Evolutionary conservation across 371 early-diverging fungal species (phyloP).

Genomic region (Catenaria anguillulae): DNA sequence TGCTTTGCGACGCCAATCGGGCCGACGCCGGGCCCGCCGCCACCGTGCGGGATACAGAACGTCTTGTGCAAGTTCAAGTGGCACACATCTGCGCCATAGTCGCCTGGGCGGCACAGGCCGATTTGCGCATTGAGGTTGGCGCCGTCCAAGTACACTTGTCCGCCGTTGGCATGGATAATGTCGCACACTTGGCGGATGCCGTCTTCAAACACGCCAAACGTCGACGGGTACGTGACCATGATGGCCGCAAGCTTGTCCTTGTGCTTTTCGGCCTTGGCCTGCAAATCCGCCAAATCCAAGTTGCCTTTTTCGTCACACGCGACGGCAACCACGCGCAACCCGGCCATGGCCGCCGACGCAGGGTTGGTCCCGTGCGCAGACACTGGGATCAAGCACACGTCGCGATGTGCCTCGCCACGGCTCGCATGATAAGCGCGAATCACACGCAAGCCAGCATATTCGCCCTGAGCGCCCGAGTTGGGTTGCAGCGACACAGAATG

Average conservation of each 20-base stretch:
- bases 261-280: slow-evolving; percentile 70
- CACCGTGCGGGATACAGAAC: slow-evolving; percentile 95
- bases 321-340: slow-evolving; percentile 80
- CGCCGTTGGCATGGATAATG: slow-evolving; percentile 76
- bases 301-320: slow-evolving; percentile 81
- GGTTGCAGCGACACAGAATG: slow-evolving; percentile 85
- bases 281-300: slow-evolving; percentile 75
- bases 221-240: slow-evolving; percentile 97
- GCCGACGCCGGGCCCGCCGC: slow-evolving; percentile 96
- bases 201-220: slow-evolving; percentile 92
- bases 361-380: slow-evolving; percentile 98
- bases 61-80: slow-evolving; percentile 98
- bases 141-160: slow-evolving; percentile 98
- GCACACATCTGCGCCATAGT: slow-evolving; percentile 95
- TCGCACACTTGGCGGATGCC: slow-evolving; percentile 69
- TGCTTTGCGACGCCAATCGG: slow-evolving; percentile 66
- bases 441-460: slow-evolving; percentile 85
- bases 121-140: slow-evolving; percentile 97
- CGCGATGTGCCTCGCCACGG: slow-evolving; percentile 62
- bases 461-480: slow-evolving; percentile 96
- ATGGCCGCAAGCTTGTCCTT: slow-evolving; percentile 70
- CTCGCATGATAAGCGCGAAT: slow-evolving; percentile 81
- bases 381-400: slow-evolving; percentile 88
- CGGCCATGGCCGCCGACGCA: slow-evolving; percentile 95
- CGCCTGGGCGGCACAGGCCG: slow-evolving; percentile 79